Percentiles rank a stretch among this genome's conserved stretches.
These are phyloP conservation scores for Eucalyptus tenuipes DNA, from an alignment of 345 rosid species.

Conservation along the genomic window DNA sequence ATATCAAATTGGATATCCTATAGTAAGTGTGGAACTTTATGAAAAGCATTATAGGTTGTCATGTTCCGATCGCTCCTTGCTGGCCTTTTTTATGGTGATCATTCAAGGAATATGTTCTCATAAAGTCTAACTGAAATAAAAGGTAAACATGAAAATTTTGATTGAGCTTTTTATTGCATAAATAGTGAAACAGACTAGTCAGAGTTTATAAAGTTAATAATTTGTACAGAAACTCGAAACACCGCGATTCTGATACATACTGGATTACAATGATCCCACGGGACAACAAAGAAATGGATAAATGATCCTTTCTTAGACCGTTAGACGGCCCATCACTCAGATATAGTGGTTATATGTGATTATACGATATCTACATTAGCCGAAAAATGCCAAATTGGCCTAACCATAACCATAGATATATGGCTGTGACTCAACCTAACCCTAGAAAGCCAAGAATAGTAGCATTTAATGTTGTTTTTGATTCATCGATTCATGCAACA, in stretches of 20 bases:
- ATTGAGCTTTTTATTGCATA: background rate
- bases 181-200: background rate
- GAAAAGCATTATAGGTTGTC: background rate
- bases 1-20: background rate
- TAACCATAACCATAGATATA: background rate
- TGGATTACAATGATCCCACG: background rate
- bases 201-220: background rate
- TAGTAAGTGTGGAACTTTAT: background rate
- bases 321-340: background rate
- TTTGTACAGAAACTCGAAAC: background rate
- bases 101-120: background rate
- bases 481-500: background rate
- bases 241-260: background rate
- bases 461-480: background rate
- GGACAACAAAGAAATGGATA: background rate
- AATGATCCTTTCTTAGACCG: background rate
- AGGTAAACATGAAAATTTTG: background rate
- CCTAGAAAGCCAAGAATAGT: background rate
- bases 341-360: background rate
- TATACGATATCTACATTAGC: background rate
- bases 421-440: background rate
- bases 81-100: background rate
- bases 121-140: background rate
- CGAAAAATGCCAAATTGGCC: background rate
- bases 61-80: background rate